Evolutionary conservation across 2,329 filamentous ascomycete genomes (phyloP), one percentile per base, ranked within the genome.

Genomic region (Boeremia exigua): DNA sequence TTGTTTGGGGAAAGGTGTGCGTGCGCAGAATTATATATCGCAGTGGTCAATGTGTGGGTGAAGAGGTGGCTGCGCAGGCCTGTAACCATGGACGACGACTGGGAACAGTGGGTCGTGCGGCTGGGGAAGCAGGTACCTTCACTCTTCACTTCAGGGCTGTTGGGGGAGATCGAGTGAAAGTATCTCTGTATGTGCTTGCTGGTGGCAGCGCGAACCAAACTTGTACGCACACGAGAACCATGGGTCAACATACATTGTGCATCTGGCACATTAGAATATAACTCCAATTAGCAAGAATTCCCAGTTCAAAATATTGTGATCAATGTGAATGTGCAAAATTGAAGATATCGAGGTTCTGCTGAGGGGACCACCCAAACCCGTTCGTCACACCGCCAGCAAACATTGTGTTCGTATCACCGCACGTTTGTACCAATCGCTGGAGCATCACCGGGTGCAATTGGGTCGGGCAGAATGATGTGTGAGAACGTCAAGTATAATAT

Each of bases 121-220:
- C 32, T 11, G 10, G 9, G 4, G 7, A 28, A 4, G 5, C 27
- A 39, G 32, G 17, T 37, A 17, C 7, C 34, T 48, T 54, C 50
- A 54, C 50, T 54, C 34, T 48, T 54, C 50, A 54, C 50, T 54
- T 10, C 6, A 14, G 2, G 15, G 15, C 3, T 1, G 5, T 10
- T 12, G 23, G 2, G 8, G n/a, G 30, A 17, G 6, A 32, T 39
- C 17, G 30, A 48, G 32, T 48, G 51, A 45, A 49, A 48, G 23
- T 19, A 39, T 6, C 8, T 39, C 17, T 25, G 12, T 5, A 29
- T 19, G 4, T 27, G 12, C 15, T 28, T 11, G 27, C 9, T 40
- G 27, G 28, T 9, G 11, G 48, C 40, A 47, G 51, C 27, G 32
- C n/a, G 17, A 25, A 48, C 45, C 45, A 38, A 32, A 28, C 45